Percentiles rank a stretch among this genome's conserved stretches.
phyloP scores from a whole-genome alignment of 2,329 filamentous ascomycete genomes.

The Ascochyta fabae region DNA sequence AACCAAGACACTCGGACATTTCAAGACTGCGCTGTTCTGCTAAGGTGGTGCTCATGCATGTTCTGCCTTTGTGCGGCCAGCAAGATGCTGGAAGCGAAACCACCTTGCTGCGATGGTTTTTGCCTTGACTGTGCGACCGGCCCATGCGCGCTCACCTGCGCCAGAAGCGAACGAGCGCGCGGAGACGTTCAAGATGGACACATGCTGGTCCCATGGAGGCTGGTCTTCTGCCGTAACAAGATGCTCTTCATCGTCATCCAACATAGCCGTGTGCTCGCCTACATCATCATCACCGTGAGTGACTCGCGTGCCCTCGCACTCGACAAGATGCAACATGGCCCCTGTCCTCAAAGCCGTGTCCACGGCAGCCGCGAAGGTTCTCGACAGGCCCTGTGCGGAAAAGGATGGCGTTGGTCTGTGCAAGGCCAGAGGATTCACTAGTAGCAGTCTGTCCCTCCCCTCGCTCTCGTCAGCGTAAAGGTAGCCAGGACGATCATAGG shows the following conservation, averaged over 20 bases:
- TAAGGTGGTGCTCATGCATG: conserved; percentile 14
- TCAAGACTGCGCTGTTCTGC: not conserved
- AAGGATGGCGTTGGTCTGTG: conserved; percentile 75
- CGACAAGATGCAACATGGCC: conserved; percentile 51
- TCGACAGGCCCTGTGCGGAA: conserved; percentile 74
- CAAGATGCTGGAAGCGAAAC: conserved; percentile 45
- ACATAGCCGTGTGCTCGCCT: conserved; percentile 56
- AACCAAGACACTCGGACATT: conserved; percentile 15
- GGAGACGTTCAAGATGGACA: conserved; percentile 57
- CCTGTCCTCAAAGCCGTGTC: conserved; percentile 60
- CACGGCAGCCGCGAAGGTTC: conserved; percentile 67
- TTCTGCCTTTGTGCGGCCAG: conserved; percentile 6
- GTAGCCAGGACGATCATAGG: conserved; percentile 35
- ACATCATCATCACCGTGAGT: conserved; percentile 58
- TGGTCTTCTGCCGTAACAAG: conserved; percentile 8
- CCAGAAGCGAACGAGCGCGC: conserved; percentile 49
- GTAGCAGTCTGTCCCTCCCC: conserved; percentile 55
- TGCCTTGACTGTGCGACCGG: conserved; percentile 55
- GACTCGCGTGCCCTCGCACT: conserved; percentile 38
- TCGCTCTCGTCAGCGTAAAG: conserved; percentile 13
- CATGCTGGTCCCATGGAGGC: conserved; percentile 54
- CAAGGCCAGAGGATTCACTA: conserved; percentile 70
- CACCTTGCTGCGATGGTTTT: conserved; percentile 54
- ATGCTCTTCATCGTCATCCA: conserved; percentile 24
- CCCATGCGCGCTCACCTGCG: conserved; percentile 51